Conservation (phyloP, 257 asterid species). For the Craterostigma plantagineum region DNA sequence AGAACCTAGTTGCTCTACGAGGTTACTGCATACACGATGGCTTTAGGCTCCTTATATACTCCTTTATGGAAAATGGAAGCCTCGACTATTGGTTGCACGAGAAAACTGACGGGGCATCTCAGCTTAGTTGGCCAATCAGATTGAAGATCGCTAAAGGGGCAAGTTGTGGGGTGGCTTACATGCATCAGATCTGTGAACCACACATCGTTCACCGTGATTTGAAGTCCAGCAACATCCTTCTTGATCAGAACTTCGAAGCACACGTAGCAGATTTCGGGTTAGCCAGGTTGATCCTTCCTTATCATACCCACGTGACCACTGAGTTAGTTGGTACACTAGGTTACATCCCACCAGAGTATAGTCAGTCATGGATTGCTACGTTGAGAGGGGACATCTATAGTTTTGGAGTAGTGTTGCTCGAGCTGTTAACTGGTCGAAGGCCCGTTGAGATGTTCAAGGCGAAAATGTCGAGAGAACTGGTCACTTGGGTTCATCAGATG, state of each 20-base stretch:
- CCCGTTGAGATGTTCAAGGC: conserved; percentile 81
- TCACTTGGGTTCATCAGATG: conserved; percentile 62
- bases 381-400: conserved; percentile 90
- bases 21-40: conserved; percentile 94
- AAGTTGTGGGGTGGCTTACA: conserved; percentile 76
- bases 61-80: conserved; percentile 95
- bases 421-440: conserved; percentile 68
- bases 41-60: conserved; percentile 53
- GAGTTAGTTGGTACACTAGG: conserved; percentile 95
- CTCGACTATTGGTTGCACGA: conserved; percentile 93
- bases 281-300: conserved; percentile 76
- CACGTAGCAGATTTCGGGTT: conserved; percentile 92
- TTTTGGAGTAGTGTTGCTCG: conserved; percentile 87
- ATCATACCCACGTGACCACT: conserved; percentile 80
- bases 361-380: conserved; percentile 92
- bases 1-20: conserved; percentile 67
- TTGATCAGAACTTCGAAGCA: conserved; percentile 67
- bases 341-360: conserved; percentile 94
- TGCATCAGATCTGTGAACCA: conserved; percentile 85
- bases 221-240: conserved; percentile 89
- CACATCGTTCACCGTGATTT: conserved; percentile 91
- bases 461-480: conserved; percentile 55
- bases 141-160: conserved; percentile 62
- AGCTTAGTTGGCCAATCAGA: conserved; percentile 76
- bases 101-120: conserved; percentile 61